Percentiles rank a stretch among this genome's conserved stretches.
Conservation (phyloP, 495 filamentous ascomycete species). For the Mytilinidion resinicola region DNA sequence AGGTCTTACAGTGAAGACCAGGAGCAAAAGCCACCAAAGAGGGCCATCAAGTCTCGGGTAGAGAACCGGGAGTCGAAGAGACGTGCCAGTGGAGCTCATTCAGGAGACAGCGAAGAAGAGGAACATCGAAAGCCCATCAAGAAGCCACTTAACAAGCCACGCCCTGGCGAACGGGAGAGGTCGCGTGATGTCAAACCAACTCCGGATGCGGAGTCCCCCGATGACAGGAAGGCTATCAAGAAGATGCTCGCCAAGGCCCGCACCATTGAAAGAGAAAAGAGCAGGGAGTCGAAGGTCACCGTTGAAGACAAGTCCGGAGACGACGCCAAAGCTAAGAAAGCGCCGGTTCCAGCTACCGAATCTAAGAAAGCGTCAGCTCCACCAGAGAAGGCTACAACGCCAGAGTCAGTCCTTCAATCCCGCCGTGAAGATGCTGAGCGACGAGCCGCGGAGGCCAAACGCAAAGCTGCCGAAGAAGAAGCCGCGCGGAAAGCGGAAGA, state of each 20-base stretch:
- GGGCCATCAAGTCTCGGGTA: conserved; percentile 12
- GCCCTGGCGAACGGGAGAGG: not conserved
- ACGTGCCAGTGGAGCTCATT: conserved; percentile 1
- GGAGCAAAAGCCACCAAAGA: conserved; percentile 16
- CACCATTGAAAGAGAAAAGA: conserved; percentile 5
- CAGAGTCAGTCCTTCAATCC: conserved; percentile 15
- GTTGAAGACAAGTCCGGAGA: conserved; percentile 11
- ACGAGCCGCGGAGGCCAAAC: conserved; percentile 6
- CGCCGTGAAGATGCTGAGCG: conserved; percentile 18
- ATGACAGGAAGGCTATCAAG: conserved; percentile 15
- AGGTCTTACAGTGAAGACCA: conserved; percentile 25
- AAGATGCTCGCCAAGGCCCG: conserved; percentile 7
- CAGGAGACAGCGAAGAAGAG: conserved; percentile 18
- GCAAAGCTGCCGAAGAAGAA: conserved; percentile 7
- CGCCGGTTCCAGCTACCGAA: conserved; percentile 16
- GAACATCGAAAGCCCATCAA: not conserved
- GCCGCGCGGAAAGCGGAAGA: conserved; percentile 20
- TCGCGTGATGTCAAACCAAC: conserved; percentile 8
- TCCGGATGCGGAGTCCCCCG: conserved; percentile 20
- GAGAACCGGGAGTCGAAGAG: conserved; percentile 12
- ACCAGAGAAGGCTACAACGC: conserved; percentile 20
- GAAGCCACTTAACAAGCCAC: conserved; percentile 11
- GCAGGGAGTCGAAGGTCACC: conserved; percentile 10
- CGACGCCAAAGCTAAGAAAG: conserved; percentile 19
- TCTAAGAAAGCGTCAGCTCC: conserved; percentile 14